Evolutionary conservation across 768 basidiomycete genomes (phyloP).

Genomic region (Naganishia friedmannii): DNA sequence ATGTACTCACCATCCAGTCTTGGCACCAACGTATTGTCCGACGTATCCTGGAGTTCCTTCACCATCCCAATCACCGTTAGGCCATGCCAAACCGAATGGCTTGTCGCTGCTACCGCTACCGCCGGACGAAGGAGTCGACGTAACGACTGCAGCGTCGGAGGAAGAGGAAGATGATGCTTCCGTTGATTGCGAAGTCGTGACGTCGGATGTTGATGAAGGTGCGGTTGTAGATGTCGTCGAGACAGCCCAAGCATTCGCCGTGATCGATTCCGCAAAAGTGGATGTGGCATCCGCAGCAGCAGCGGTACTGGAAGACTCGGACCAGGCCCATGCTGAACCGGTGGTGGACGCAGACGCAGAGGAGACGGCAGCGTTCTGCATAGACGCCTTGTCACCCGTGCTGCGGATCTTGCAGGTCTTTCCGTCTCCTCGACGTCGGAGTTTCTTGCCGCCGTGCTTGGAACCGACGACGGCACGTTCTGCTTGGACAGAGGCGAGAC

Average conservation of each 20-base stretch:
- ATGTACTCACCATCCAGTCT: slow-evolving; percentile 49
- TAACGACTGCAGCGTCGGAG: background rate
- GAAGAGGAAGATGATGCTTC: slow-evolving; percentile 10
- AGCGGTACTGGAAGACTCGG: background rate
- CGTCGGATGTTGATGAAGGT: background rate
- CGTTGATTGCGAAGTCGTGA: background rate
- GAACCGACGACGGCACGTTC: background rate
- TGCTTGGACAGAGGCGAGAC: slow-evolving; percentile 12
- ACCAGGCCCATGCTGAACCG: slow-evolving; percentile 26
- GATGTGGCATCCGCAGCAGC: slow-evolving; percentile 24
- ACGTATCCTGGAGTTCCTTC: slow-evolving; percentile 52
- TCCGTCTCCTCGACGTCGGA: slow-evolving; percentile 14
- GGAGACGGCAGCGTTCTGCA: slow-evolving; percentile 5
- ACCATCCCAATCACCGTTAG: slow-evolving; percentile 57
- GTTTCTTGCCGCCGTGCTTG: slow-evolving; percentile 7
- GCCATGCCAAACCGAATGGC: slow-evolving; percentile 70
- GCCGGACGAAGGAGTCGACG: slow-evolving; percentile 19
- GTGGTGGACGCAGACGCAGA: slow-evolving; percentile 15
- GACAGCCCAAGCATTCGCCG: slow-evolving; percentile 8
- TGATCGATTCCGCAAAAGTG: slow-evolving; percentile 14
- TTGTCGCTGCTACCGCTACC: slow-evolving; percentile 37
- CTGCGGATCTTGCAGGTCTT: slow-evolving; percentile 8
- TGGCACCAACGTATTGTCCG: slow-evolving; percentile 57
- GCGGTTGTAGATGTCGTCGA: slow-evolving; percentile 19
- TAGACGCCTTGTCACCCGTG: slow-evolving; percentile 1